Evolutionary conservation across 768 basidiomycete species (phyloP).

Genomic region (Russula brevipes): DNA sequence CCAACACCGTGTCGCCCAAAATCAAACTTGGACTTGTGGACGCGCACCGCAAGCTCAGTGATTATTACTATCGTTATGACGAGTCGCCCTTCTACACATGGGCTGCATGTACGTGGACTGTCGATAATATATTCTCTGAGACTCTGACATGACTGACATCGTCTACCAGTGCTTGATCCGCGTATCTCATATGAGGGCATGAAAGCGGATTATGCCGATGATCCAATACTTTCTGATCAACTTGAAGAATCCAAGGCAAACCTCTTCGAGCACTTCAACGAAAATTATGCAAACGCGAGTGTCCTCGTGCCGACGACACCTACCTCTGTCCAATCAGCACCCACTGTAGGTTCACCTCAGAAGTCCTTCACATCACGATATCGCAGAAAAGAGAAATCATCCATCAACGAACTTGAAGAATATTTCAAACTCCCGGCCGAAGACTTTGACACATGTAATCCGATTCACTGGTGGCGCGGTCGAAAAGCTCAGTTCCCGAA

Average conservation of each 20-base stretch:
- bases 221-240: not conserved
- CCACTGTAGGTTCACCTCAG: not conserved
- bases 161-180: too few relatives aligned
- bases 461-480: not conserved
- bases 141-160: too few relatives aligned
- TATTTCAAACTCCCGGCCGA: too few relatives aligned
- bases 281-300: too few relatives aligned
- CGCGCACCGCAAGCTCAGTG: not conserved
- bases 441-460: too few relatives aligned
- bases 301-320: too few relatives aligned
- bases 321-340: too few relatives aligned
- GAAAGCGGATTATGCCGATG: too few relatives aligned
- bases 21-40: not conserved
- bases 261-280: not conserved
- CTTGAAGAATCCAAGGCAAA: not conserved
- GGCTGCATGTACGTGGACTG: not conserved
- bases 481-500: not conserved
- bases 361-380: too few relatives aligned
- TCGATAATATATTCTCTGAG: not conserved
- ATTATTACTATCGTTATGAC: not conserved
- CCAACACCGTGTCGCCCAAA: not conserved
- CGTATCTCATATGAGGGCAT: too few relatives aligned
- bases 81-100: not conserved
- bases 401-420: too few relatives aligned
- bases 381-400: too few relatives aligned